phyloP scores from a whole-genome alignment of 805 yeast genomes.

The Wickerhamomyces ciferrii region DNA sequence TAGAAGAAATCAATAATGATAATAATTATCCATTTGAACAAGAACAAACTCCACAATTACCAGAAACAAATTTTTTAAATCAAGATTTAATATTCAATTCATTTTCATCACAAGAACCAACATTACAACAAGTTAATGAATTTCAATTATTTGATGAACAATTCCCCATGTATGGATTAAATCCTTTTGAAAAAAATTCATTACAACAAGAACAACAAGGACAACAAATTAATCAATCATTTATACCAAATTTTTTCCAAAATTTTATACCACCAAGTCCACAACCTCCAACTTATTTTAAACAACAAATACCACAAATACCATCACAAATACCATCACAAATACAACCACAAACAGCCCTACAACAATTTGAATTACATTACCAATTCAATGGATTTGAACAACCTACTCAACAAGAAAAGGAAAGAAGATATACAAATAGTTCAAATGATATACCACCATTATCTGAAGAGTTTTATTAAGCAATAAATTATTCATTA shows the following conservation, averaged over 20 bases:
- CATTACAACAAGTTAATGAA: not conserved
- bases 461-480: not conserved
- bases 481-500: too few species aligned
- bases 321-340: not conserved
- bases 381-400: too few species aligned
- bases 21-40: not conserved
- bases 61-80: not conserved
- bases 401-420: too few species aligned
- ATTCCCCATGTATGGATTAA: not conserved
- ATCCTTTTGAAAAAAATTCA: too few species aligned
- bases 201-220: not conserved
- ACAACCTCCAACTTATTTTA: not conserved
- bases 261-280: not conserved
- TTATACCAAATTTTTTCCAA: not conserved
- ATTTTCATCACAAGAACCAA: not conserved
- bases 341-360: not conserved
- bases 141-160: not conserved
- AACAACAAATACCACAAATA: not conserved
- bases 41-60: not conserved
- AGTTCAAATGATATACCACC: not conserved
- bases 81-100: not conserved
- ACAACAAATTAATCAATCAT: not conserved
- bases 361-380: not conserved
- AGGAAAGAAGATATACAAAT: not conserved
- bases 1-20: not conserved